phyloP scores from a whole-genome alignment of 352 stramenopile species.

The Halophytophthora polymorphica region DNA sequence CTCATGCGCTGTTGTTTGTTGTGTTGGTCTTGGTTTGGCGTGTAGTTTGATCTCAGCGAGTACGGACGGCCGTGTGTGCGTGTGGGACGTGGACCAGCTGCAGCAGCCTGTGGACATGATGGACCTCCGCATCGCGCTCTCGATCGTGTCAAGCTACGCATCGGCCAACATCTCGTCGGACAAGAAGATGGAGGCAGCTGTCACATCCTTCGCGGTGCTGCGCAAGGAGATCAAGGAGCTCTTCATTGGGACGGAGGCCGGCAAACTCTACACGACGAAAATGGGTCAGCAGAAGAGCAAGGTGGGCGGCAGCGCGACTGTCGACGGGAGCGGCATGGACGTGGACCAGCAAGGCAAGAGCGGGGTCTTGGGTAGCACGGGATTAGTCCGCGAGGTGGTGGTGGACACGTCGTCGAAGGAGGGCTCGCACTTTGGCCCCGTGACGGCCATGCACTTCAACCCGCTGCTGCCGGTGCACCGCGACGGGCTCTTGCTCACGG shows the following conservation, averaged over 20 bases:
- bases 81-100: conserved; percentile 85
- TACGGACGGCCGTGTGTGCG: conserved; percentile 81
- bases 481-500: conserved; percentile 77
- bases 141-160: conserved; percentile 73
- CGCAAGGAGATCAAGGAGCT: conserved; percentile 83
- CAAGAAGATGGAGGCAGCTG: conserved; percentile 85
- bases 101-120: conserved; percentile 83
- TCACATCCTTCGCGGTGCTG: conserved; percentile 80
- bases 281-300: conserved; percentile 78
- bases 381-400: conserved; percentile 59
- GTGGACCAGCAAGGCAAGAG: conserved; percentile 40
- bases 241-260: conserved; percentile 81
- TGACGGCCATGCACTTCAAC: conserved; percentile 87
- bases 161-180: conserved; percentile 56
- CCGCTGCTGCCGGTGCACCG: conserved; percentile 63
- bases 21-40: conserved; percentile 1
- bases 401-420: conserved; percentile 62
- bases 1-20: conserved; percentile 5
- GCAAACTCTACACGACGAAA: conserved; percentile 75
- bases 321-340: conserved; percentile 22
- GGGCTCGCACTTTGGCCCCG: conserved; percentile 73
- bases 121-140: conserved; percentile 77
- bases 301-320: conserved; percentile 11
- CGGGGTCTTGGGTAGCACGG: conserved; percentile 23
- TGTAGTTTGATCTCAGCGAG: conserved; percentile 80